Evolutionary conservation across 2,329 filamentous ascomycete genomes (phyloP).

Genomic region (Pyrenophora seminiperda): DNA sequence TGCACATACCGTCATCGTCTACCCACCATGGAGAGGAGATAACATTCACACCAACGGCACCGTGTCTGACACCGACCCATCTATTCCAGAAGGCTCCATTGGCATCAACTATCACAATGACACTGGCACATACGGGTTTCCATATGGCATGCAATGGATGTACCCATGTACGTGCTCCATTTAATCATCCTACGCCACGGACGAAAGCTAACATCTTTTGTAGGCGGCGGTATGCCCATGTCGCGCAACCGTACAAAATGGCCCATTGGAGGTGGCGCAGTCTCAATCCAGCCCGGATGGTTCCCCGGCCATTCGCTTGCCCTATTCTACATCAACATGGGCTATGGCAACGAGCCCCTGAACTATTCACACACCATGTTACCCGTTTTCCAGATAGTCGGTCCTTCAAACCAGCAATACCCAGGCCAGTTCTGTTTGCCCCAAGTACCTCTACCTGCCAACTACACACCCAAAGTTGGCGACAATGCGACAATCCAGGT

Average conservation of each 20-base stretch:
- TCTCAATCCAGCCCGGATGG: conserved; percentile 93
- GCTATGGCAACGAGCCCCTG: conserved; percentile 75
- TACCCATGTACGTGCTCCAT: conserved; percentile 78
- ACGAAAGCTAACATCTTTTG: conserved; percentile 14
- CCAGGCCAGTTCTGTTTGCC: conserved; percentile 87
- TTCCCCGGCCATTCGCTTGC: conserved; percentile 86
- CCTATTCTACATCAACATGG: conserved; percentile 88
- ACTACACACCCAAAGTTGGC: conserved; percentile 73
- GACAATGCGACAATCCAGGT: conserved; percentile 90
- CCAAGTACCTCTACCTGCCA: conserved; percentile 80
- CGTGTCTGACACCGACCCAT: conserved; percentile 46
- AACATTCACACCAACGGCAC: conserved; percentile 79
- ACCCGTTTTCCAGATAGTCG: conserved; percentile 78
- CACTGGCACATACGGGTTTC: conserved; percentile 61
- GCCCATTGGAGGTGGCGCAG: conserved; percentile 84
- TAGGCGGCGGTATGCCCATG: conserved; percentile 81
- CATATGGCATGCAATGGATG: conserved; percentile 93
- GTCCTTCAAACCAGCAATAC: conserved; percentile 82
- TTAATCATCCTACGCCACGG: too few species aligned
- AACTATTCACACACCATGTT: conserved; percentile 91
- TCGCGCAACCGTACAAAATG: conserved; percentile 88
- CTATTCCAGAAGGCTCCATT: conserved; percentile 49
- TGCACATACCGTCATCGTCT: conserved; percentile 83
- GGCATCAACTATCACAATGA: conserved; percentile 54
- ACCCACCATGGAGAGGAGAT: conserved; percentile 85